Evolutionary conservation across 2,329 filamentous ascomycete species (phyloP), one percentile per base, ranked within the genome.

Genomic region (Aspergillus persii): DNA sequence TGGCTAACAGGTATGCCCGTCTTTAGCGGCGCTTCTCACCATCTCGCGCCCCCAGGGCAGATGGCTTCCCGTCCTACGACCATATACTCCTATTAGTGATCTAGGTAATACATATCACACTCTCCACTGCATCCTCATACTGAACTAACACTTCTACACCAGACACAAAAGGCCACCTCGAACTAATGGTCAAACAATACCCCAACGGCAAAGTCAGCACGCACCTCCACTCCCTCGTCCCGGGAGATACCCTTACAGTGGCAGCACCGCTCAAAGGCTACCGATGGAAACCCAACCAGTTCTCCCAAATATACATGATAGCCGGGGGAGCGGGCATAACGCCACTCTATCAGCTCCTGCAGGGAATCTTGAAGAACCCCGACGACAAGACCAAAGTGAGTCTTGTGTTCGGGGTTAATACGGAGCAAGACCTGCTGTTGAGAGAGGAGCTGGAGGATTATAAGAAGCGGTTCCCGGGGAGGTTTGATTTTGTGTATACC

Each of bases 121-220:
- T 8, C 36, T 15, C 36, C 12, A 18, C n/a, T 5, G 7, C 12
- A 41, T 6, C 3, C 33, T 3, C 9, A 31, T 9, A 36, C 33
- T 9, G 8, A 36, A 36, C 36, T 41, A 41, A 41, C 36, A n/a
- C 7, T n/a, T 1, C 36, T 12, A 15, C 15, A 36, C 36, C 15
- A 41, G 36, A 41, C 36, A 5, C 15, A 41, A 41, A 41, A n/a
- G 36, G 87, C 5, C 78, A 78, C 58, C 66, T 91, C 6, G 86
- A 89, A 8, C 76, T 91, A 18, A 76, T 90, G 50, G 81, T 91
- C 12, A 91, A 91, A 73, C 79, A 83, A 58, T 91, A 91, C 66
- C 87, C 87, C 2, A 75, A 82, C 54, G 89, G 89, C 61, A 86
- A 84, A 73, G 83, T 83, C 47, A 88, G 84, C 66, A 81, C 79